These are phyloP conservation scores for Umbelopsis isabellina DNA, from an alignment of 192 early-diverging fungal species.

Conservation along the genomic window DNA sequence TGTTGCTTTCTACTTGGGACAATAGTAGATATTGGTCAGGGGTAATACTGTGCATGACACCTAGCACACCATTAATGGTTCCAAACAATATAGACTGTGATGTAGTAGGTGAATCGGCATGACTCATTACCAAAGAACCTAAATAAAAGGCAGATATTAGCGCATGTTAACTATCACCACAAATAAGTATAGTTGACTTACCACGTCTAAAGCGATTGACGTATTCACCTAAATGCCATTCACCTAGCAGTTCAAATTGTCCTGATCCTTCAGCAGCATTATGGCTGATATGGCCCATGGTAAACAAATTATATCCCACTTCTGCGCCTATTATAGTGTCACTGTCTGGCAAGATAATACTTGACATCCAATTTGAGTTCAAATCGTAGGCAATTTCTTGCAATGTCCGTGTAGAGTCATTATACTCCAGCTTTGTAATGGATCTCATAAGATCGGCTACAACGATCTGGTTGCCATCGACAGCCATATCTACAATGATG, in stretches of 20 bases:
- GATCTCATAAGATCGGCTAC: slow-evolving; percentile 88
- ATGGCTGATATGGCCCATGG: slow-evolving; percentile 54
- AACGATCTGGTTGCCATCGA: slow-evolving; percentile 67
- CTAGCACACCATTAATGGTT: slow-evolving; percentile 81
- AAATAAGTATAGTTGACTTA: slow-evolving; percentile 39
- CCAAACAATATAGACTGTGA: slow-evolving; percentile 70
- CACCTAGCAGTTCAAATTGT: slow-evolving; percentile 66
- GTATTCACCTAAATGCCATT: slow-evolving; percentile 81
- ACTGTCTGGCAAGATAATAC: slow-evolving; percentile 59
- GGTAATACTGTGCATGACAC: slow-evolving; percentile 76
- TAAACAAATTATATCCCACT: slow-evolving; percentile 63
- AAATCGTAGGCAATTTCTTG: slow-evolving; percentile 66
- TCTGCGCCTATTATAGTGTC: slow-evolving; percentile 66
- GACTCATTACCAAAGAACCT: slow-evolving; percentile 82
- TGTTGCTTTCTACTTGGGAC: slow-evolving; percentile 68
- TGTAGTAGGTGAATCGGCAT: slow-evolving; percentile 57
- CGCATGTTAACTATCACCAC: not conserved
- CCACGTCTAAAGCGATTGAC: slow-evolving; percentile 83
- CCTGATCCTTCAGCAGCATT: slow-evolving; percentile 44
- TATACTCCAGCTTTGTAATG: slow-evolving; percentile 63
- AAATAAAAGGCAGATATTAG: not conserved
- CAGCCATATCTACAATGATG: slow-evolving; percentile 59
- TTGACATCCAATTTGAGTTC: slow-evolving; percentile 62
- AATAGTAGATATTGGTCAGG: slow-evolving; percentile 62
- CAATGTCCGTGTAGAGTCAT: slow-evolving; percentile 46